Percentiles rank a stretch among this genome's conserved stretches.
These are phyloP conservation scores for Fibroporia radiculosa DNA, from an alignment of 768 basidiomycete species.

Conservation along the genomic window DNA sequence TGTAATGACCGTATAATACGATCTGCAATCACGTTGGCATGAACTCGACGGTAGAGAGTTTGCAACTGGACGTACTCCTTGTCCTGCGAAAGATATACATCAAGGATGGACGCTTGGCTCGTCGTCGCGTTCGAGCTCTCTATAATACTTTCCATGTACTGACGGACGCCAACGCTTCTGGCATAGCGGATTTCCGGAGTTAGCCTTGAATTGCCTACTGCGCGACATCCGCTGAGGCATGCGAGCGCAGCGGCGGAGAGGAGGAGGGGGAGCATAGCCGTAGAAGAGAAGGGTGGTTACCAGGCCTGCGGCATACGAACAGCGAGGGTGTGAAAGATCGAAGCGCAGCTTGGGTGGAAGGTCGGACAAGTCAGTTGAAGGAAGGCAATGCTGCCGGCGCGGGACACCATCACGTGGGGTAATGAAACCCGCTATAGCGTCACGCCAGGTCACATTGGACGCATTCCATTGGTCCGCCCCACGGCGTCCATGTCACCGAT, in stretches of 20 bases:
- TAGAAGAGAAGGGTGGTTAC: neutral
- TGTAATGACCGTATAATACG: conserved; percentile 58
- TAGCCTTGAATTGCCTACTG: neutral
- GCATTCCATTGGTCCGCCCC: too few relatives aligned
- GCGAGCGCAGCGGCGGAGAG: neutral
- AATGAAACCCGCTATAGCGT: too few relatives aligned
- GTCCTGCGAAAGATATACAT: neutral
- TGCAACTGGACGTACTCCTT: neutral
- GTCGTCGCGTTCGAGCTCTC: conserved; percentile 1
- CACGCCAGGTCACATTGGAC: too few relatives aligned
- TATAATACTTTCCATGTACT: conserved; percentile 1
- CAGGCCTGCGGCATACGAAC: conserved; percentile 5
- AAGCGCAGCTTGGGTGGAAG: conserved; percentile 1
- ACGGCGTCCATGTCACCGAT: too few relatives aligned
- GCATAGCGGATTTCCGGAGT: neutral
- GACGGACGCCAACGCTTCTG: conserved; percentile 1
- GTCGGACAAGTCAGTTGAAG: neutral
- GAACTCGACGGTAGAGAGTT: neutral
- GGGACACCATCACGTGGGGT: too few relatives aligned
- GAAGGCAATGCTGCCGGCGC: neutral
- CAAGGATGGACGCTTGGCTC: neutral
- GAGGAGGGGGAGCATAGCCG: conserved; percentile 1
- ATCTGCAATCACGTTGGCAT: conserved; percentile 30
- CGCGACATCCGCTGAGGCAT: neutral
- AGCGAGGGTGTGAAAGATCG: neutral